phyloP scores from a whole-genome alignment of 2,329 filamentous ascomycete genomes.

The Colletotrichum godetiae region DNA sequence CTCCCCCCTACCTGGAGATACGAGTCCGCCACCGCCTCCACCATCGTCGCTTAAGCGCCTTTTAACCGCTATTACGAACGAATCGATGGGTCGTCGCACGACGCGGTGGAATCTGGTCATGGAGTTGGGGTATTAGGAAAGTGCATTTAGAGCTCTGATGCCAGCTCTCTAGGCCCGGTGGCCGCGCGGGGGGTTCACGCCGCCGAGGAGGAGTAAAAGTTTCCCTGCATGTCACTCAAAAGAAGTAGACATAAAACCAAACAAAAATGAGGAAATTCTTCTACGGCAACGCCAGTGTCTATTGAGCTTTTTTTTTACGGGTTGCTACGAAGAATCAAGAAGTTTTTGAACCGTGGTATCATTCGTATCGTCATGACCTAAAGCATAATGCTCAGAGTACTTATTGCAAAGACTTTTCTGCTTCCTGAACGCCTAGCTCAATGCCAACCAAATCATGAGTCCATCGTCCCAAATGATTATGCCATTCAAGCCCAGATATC shows the following conservation, averaged over 20 bases:
- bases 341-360: constrained; percentile 26
- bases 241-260: constrained; percentile 25
- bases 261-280: constrained; percentile 16
- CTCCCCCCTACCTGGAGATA: constrained; percentile 97
- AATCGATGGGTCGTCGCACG: constrained; percentile 37
- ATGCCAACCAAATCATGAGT: constrained; percentile 11
- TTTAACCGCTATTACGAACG: constrained; percentile 31
- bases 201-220: constrained; percentile 27
- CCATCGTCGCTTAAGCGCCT: constrained; percentile 83
- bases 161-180: constrained; percentile 41
- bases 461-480: not conserved
- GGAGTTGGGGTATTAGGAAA: constrained; percentile 56
- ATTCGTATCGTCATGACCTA: constrained; percentile 3
- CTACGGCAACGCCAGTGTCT: constrained; percentile 5
- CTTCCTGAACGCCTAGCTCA: constrained; percentile 27
- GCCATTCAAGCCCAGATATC: not conserved
- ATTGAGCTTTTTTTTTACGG: not conserved
- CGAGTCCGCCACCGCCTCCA: constrained; percentile 96
- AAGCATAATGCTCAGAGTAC: not conserved
- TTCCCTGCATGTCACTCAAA: constrained; percentile 24
- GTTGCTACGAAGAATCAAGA: constrained; percentile 12
- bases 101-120: constrained; percentile 50
- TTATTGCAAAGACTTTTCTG: constrained; percentile 10
- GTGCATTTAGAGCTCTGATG: constrained; percentile 58
- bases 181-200: constrained; percentile 17